Evolutionary conservation across 495 filamentous ascomycete genomes (phyloP).

Genomic region (Rhypophila decipiens): DNA sequence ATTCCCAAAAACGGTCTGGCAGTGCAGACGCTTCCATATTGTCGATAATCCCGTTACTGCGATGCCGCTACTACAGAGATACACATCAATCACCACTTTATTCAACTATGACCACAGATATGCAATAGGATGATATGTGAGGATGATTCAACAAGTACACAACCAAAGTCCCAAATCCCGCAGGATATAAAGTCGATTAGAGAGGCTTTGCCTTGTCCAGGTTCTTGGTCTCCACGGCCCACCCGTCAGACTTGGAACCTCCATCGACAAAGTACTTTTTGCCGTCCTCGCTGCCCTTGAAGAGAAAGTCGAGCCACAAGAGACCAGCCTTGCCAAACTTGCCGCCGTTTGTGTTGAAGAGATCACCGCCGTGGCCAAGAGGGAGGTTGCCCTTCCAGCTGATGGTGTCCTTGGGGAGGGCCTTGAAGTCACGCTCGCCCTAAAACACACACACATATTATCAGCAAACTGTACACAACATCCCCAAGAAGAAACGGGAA

Average conservation of each 20-base stretch:
- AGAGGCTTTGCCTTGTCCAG: slow-evolving; percentile 7
- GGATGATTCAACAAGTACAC: too few species aligned
- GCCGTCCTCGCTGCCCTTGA: slow-evolving; percentile 6
- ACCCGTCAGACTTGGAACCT: slow-evolving; percentile 9
- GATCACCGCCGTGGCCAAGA: slow-evolving; percentile 8
- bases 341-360: slow-evolving; percentile 6
- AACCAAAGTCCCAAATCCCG: too few species aligned
- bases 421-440: slow-evolving; percentile 10
- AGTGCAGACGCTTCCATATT: too few species aligned
- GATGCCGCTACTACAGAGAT: too few species aligned
- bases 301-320: slow-evolving; percentile 5
- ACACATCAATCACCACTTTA: too few species aligned
- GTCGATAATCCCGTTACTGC: too few species aligned
- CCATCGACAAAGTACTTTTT: slow-evolving; percentile 1
- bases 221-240: slow-evolving; percentile 4
- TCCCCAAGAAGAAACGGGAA: not conserved
- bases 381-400: slow-evolving; percentile 10
- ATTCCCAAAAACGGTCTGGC: too few species aligned
- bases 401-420: slow-evolving; percentile 2
- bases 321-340: slow-evolving; percentile 6
- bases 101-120: too few species aligned
- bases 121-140: too few species aligned
- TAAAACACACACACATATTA: not conserved
- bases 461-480: not conserved
- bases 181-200: too few species aligned